Evolutionary conservation across 23 red algal species (phyloP).

Genomic region (Pyropia yezoensis): DNA sequence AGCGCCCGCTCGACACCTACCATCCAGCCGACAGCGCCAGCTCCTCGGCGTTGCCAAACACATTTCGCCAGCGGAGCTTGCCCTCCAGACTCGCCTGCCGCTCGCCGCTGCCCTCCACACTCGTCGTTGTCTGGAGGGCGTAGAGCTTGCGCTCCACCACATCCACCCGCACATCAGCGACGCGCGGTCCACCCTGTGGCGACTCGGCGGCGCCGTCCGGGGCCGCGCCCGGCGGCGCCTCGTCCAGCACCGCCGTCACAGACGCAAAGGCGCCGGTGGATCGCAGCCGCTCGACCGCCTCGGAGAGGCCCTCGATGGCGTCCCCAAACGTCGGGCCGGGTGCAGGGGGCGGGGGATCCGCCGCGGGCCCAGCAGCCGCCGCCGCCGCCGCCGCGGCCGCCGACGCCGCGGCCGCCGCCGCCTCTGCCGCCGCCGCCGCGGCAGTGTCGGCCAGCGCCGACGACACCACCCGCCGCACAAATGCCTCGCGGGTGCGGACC

Average conservation of each 20-base stretch:
- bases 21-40: conserved; percentile 20
- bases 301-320: conserved; percentile 46
- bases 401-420: background rate
- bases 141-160: conserved; percentile 44
- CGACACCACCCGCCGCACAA: background rate
- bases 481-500: background rate
- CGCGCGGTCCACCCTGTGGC: conserved; percentile 4
- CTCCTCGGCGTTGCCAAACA: conserved; percentile 44
- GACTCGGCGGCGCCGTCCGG: background rate
- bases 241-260: conserved; percentile 68
- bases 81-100: conserved; percentile 39
- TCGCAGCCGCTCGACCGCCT: conserved; percentile 69
- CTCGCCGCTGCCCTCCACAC: conserved; percentile 37
- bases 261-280: conserved; percentile 52
- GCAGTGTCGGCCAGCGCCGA: background rate
- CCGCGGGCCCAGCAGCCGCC: background rate
- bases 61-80: conserved; percentile 10
- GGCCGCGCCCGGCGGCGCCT: background rate
- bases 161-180: conserved; percentile 39
- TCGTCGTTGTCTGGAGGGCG: conserved; percentile 46
- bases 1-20: conserved; percentile 21
- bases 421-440: background rate
- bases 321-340: conserved; percentile 21
- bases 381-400: background rate
- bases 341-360: background rate